Conservation (phyloP, 2,329 filamentous ascomycete species). For the Colletotrichum liriopes region DNA sequence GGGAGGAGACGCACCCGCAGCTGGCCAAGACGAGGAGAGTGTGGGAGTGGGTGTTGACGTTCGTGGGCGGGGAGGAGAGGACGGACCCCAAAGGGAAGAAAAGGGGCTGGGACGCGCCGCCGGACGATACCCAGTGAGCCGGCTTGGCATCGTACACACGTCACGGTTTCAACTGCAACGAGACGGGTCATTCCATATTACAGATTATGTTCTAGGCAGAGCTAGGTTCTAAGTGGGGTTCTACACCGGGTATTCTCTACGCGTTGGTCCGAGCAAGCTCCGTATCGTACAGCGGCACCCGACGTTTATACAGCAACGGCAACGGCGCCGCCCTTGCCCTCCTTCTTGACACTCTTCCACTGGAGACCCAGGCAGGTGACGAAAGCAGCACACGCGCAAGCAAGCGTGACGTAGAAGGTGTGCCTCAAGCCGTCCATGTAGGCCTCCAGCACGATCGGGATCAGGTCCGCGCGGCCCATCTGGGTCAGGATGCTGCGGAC, state of each 20-base stretch:
- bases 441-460: conserved; percentile 61
- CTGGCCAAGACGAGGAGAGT: conserved; percentile 77
- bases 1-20: conserved; percentile 61
- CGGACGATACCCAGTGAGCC: conserved; percentile 57
- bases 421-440: conserved; percentile 67
- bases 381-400: conserved; percentile 63
- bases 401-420: conserved; percentile 68
- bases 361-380: conserved; percentile 60
- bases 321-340: conserved; percentile 49
- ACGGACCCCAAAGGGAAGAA: conserved; percentile 41
- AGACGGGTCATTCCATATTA: neutral
- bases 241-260: conserved; percentile 35
- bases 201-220: conserved; percentile 24
- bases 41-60: conserved; percentile 81
- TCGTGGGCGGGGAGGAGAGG: conserved; percentile 66
- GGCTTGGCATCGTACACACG: neutral
- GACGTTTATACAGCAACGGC: conserved; percentile 44
- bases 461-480: conserved; percentile 58
- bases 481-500: conserved; percentile 60
- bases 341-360: conserved; percentile 70
- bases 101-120: conserved; percentile 57
- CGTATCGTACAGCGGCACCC: neutral
- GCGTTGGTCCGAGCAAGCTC: conserved; percentile 12
- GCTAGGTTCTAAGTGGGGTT: conserved; percentile 15
- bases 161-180: too few relatives aligned